A percentile compares a stretch with the other conserved stretches of the same genome.
Evolutionary conservation across 192 early-diverging fungal genomes (phyloP).

Genomic region (Tieghemiomyces parasiticus): DNA sequence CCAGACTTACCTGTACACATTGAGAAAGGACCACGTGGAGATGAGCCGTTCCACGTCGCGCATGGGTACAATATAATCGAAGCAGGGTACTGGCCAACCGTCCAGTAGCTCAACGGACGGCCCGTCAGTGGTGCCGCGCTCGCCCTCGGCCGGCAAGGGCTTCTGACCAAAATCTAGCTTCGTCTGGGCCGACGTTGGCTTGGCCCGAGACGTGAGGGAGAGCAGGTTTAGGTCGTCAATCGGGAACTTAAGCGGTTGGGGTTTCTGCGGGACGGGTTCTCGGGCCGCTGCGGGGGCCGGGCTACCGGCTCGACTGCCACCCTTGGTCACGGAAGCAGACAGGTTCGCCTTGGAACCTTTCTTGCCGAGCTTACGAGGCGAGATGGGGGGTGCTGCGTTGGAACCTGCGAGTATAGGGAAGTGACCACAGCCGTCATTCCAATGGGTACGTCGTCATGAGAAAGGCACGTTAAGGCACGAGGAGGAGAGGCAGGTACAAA

Average conservation of each 20-base stretch:
- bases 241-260: conserved; percentile 38
- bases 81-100: not conserved
- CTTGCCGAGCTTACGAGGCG: not conserved
- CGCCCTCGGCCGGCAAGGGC: not conserved
- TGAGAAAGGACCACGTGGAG: conserved; percentile 10
- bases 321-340: not conserved
- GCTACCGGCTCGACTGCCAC: not conserved
- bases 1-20: conserved; percentile 9
- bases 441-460: too few species aligned
- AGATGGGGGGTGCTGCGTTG: not conserved
- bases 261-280: conserved; percentile 3
- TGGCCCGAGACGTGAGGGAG: too few species aligned
- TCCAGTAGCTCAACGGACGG: too few species aligned
- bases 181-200: too few species aligned
- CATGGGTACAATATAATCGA: not conserved
- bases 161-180: conserved; percentile 2
- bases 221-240: conserved; percentile 68
- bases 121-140: too few species aligned
- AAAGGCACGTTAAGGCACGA: too few species aligned
- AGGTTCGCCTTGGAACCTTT: not conserved
- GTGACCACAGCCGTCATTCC: too few species aligned
- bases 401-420: too few species aligned
- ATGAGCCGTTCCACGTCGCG: not conserved
- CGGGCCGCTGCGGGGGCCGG: not conserved
- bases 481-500: too few species aligned